Evolutionary conservation across 129 eudicot genomes (phyloP).

Genomic region (Chrysanthemum makinoi): DNA sequence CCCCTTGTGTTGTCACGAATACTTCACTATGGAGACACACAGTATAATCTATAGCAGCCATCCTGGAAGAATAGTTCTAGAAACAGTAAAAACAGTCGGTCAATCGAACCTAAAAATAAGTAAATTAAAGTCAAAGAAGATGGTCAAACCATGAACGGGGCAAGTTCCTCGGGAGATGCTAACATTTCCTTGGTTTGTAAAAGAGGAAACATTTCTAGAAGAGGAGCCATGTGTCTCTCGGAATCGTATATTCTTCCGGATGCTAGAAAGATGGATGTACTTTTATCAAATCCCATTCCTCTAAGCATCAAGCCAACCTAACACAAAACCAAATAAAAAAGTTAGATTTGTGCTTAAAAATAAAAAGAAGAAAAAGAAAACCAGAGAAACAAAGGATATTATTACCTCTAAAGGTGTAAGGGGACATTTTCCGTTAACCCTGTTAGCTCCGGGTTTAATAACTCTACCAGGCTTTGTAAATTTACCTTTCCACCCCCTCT

Average conservation of each 20-base stretch:
- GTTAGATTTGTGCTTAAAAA: not conserved
- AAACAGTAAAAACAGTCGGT: slow-evolving; percentile 33
- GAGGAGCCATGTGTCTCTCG: slow-evolving; percentile 85
- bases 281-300: slow-evolving; percentile 94
- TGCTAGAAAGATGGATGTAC: slow-evolving; percentile 80
- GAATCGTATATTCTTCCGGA: slow-evolving; percentile 93
- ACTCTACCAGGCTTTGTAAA: slow-evolving; percentile 91
- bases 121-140: not conserved
- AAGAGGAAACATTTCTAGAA: slow-evolving; percentile 94
- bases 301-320: slow-evolving; percentile 98
- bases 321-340: slow-evolving; percentile 1
- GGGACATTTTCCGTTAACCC: slow-evolving; percentile 93
- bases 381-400: not conserved
- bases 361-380: no score
- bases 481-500: slow-evolving; percentile 99
- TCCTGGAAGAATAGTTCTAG: slow-evolving; percentile 93
- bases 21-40: slow-evolving; percentile 98
- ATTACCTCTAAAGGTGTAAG: slow-evolving; percentile 93
- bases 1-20: slow-evolving; percentile 98
- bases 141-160: slow-evolving; percentile 64
- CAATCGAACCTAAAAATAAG: not conserved
- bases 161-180: slow-evolving; percentile 75
- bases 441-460: slow-evolving; percentile 77
- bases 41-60: slow-evolving; percentile 99
- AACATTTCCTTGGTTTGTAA: slow-evolving; percentile 88